A percentile compares a stretch with the other conserved stretches of the same genome.
These are phyloP conservation scores for Ophiostoma sp. DNA, from an alignment of 2,329 filamentous ascomycete species.

Conservation along the genomic window DNA sequence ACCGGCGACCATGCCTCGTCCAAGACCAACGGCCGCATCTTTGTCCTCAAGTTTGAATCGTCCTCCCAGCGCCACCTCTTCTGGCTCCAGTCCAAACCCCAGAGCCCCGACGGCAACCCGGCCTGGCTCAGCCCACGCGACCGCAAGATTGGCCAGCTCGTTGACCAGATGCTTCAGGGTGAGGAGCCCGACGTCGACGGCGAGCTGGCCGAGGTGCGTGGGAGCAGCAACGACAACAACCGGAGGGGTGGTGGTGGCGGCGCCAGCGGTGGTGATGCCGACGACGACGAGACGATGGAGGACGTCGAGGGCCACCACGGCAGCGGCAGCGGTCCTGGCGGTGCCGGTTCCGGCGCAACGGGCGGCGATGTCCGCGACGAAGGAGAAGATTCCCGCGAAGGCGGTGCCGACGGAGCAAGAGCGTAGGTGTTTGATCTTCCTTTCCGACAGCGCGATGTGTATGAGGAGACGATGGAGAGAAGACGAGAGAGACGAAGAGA, in stretches of 20 bases:
- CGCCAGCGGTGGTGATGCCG: conserved; percentile 34
- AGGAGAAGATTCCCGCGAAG: conserved; percentile 83
- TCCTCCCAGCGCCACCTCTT: conserved; percentile 91
- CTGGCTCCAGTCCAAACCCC: conserved; percentile 91
- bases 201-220: conserved; percentile 66
- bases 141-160: conserved; percentile 81
- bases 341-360: conserved; percentile 81
- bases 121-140: conserved; percentile 84
- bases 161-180: conserved; percentile 80
- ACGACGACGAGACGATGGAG: conserved; percentile 73
- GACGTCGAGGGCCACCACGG: conserved; percentile 69
- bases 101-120: conserved; percentile 66
- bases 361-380: conserved; percentile 91
- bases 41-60: conserved; percentile 88
- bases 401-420: conserved; percentile 95
- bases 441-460: conserved; percentile 26
- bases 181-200: conserved; percentile 78
- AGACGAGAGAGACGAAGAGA: not conserved
- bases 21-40: conserved; percentile 84
- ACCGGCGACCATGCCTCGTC: conserved; percentile 57
- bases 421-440: conserved; percentile 77
- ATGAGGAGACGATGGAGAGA: not conserved
- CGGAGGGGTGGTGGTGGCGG: conserved; percentile 40
- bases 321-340: conserved; percentile 66
- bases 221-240: conserved; percentile 38